A percentile compares a stretch with the other conserved stretches of the same genome.
Conservation (phyloP, 495 filamentous ascomycete genomes). For the Daldinia bambusicola region DNA sequence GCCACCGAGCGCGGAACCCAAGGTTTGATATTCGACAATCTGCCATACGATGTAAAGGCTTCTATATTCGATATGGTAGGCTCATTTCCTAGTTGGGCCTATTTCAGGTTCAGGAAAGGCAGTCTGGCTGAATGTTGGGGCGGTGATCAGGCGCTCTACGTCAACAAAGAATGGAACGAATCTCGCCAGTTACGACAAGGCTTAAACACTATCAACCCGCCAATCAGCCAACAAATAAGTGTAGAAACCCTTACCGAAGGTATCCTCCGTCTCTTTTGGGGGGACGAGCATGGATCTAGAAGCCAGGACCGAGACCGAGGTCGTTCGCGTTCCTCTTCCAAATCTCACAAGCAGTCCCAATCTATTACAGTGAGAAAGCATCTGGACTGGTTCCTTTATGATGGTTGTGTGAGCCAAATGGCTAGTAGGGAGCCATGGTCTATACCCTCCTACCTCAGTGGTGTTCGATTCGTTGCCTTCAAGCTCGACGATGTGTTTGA, state of each 20-base stretch:
- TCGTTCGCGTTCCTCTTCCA: background rate
- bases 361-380: background rate
- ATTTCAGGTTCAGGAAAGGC: constrained; percentile 6
- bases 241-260: background rate
- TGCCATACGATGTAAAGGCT: constrained; percentile 19
- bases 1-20: background rate
- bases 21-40: background rate
- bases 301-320: background rate
- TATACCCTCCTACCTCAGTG: background rate
- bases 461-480: constrained; percentile 13
- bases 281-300: background rate
- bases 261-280: background rate
- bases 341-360: background rate
- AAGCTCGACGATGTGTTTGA: constrained; percentile 23
- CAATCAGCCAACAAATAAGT: background rate
- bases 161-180: constrained; percentile 23
- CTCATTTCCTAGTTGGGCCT: constrained; percentile 20
- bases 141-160: constrained; percentile 7
- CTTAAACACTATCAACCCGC: background rate
- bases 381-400: constrained; percentile 33
- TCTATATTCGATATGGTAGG: constrained; percentile 18
- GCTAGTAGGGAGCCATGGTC: too few species aligned
- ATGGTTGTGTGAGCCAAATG: background rate
- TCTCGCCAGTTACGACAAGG: constrained; percentile 8
- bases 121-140: background rate